Evolutionary conservation across 129 eudicot genomes (phyloP).

Genomic region (Flaveria trinervia): DNA sequence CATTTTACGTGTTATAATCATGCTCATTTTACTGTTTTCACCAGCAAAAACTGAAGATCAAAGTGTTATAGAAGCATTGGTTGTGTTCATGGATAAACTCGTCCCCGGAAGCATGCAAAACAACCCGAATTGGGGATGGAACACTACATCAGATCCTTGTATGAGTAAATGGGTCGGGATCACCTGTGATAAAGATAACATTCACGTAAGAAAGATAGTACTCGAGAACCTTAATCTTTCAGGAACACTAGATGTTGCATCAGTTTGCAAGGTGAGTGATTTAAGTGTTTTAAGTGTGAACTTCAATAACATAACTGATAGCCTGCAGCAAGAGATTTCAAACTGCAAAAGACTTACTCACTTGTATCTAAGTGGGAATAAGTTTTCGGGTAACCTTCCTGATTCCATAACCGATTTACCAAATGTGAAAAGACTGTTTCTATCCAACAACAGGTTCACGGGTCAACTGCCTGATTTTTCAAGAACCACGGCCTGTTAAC

Average conservation of each 20-base stretch:
- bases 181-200: conserved; percentile 37
- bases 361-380: conserved; percentile 50
- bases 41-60: conserved; percentile 41
- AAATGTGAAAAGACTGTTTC: conserved; percentile 50
- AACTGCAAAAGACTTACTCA: conserved; percentile 56
- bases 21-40: conserved; percentile 30
- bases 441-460: conserved; percentile 51
- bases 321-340: conserved; percentile 43
- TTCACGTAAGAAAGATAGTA: conserved; percentile 47
- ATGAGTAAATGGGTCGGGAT: conserved; percentile 59
- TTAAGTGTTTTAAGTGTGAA: conserved; percentile 56
- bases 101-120: conserved; percentile 36
- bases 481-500: conserved; percentile 52
- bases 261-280: conserved; percentile 43
- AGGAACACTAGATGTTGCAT: conserved; percentile 46
- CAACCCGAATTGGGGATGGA: conserved; percentile 61
- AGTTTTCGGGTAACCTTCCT: conserved; percentile 50
- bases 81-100: conserved; percentile 56
- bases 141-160: conserved; percentile 66
- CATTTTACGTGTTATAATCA: background rate
- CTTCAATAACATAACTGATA: conserved; percentile 49
- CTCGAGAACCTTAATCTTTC: conserved; percentile 52
- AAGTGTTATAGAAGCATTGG: conserved; percentile 42
- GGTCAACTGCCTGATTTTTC: conserved; percentile 61
- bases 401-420: conserved; percentile 37